phyloP scores from a whole-genome alignment of 2,329 filamentous ascomycete genomes.

The Thermothelomyces thermophilus region DNA sequence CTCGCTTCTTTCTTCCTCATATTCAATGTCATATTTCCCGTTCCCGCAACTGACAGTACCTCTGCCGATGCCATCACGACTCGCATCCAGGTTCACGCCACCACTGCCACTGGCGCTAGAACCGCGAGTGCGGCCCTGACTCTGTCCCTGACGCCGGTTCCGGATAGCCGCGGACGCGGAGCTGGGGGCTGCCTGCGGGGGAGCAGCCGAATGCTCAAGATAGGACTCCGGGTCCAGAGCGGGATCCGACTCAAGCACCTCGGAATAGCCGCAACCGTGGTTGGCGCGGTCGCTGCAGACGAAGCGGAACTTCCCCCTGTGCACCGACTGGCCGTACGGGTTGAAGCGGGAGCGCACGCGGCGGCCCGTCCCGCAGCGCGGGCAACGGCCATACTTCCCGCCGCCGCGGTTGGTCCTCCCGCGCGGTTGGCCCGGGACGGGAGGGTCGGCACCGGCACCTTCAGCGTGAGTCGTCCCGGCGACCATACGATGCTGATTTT shows the following conservation, averaged over 20 bases:
- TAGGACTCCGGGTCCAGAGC: not conserved
- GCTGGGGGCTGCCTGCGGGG: no score
- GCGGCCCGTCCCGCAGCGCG: slow-evolving; percentile 11
- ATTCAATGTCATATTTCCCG: not conserved
- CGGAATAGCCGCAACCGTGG: slow-evolving; percentile 3
- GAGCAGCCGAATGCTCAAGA: not conserved
- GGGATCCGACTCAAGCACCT: slow-evolving; percentile 7
- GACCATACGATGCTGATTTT: not conserved
- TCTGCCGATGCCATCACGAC: not conserved
- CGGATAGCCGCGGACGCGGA: no score
- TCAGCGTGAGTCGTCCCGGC: not conserved
- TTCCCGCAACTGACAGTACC: not conserved
- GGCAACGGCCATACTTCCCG: slow-evolving; percentile 17
- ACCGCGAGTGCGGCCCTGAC: not conserved
- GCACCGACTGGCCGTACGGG: not conserved
- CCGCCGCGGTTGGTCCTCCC: not conserved
- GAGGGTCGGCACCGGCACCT: not conserved
- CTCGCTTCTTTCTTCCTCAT: not conserved
- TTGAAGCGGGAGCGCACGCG: slow-evolving; percentile 13
- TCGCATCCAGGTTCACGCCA: not conserved
- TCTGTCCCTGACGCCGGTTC: no score
- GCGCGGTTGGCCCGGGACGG: not conserved
- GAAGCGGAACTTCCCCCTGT: slow-evolving; percentile 14
- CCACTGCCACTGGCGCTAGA: not conserved
- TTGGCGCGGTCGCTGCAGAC: slow-evolving; percentile 8